phyloP scores from a whole-genome alignment of 306 rosid genomes.

The Castanea sativa region DNA sequence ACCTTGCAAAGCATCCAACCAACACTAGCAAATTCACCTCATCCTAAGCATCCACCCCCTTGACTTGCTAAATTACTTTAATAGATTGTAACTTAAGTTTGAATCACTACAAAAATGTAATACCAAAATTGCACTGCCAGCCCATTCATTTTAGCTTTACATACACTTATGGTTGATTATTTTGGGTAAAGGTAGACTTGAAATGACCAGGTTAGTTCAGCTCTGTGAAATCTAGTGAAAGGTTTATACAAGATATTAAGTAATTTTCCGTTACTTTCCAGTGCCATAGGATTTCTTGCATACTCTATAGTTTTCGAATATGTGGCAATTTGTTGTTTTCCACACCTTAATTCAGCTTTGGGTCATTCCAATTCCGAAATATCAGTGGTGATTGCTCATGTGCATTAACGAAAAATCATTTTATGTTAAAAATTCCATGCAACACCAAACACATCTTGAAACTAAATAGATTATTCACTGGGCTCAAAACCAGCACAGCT shows the following conservation, averaged over 20 bases:
- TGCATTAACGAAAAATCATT: not conserved
- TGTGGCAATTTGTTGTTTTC: not conserved
- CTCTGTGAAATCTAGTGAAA: not conserved
- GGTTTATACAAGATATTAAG: not conserved
- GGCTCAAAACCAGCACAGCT: not conserved
- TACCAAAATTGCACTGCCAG: not conserved
- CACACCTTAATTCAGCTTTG: not conserved
- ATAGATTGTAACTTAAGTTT: not conserved
- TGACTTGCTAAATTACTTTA: not conserved
- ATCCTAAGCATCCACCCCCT: not conserved
- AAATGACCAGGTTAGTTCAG: not conserved
- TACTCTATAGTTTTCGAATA: not conserved
- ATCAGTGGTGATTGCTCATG: not conserved
- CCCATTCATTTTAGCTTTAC: not conserved
- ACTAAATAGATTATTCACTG: too few species aligned
- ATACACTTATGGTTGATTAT: not conserved
- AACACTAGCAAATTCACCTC: not conserved
- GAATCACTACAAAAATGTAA: not conserved
- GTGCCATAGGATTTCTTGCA: not conserved
- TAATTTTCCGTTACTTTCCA: not conserved
- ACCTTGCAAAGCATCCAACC: not conserved
- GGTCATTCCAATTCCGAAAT: not conserved
- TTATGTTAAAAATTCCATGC: too few species aligned
- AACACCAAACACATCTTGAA: too few species aligned
- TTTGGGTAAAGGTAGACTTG: not conserved